phyloP scores from a whole-genome alignment of 2,329 filamentous ascomycete genomes.

The Trichoderma guizhouense region DNA sequence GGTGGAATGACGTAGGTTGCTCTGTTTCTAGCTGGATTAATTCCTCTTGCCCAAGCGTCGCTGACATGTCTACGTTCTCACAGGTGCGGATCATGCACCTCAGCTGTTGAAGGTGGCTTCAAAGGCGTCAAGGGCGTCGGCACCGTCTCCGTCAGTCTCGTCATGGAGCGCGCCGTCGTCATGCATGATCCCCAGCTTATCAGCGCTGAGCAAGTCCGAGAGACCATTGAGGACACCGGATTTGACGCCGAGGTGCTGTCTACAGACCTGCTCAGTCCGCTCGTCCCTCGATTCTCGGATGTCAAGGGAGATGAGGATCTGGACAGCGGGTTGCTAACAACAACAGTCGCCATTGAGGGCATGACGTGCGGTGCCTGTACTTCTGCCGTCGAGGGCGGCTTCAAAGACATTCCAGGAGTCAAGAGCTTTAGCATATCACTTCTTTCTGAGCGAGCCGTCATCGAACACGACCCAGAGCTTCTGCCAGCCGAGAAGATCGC shows the following conservation, averaged over 20 bases:
- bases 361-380: conserved; percentile 94
- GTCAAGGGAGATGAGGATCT: conserved; percentile 35
- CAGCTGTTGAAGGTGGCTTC: conserved; percentile 90
- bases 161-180: conserved; percentile 94
- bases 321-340: conserved; percentile 53
- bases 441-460: conserved; percentile 78
- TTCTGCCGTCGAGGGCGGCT: conserved; percentile 76
- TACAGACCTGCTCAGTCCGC: conserved; percentile 65
- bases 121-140: conserved; percentile 76
- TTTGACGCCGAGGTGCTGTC: conserved; percentile 90
- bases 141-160: conserved; percentile 84
- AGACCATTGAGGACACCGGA: conserved; percentile 86
- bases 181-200: conserved; percentile 79
- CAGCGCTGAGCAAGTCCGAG: conserved; percentile 70
- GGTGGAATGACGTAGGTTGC: conserved; percentile 74
- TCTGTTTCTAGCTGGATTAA: not conserved
- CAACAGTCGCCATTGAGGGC: conserved; percentile 74
- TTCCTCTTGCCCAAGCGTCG: not conserved
- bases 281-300: conserved; percentile 37
- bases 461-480: conserved; percentile 68
- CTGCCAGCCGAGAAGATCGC: conserved; percentile 52
- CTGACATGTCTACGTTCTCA: conserved; percentile 43
- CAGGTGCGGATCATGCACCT: conserved; percentile 89
- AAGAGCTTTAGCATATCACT: conserved; percentile 78
- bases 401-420: conserved; percentile 70